These are phyloP conservation scores for Cladophialophora chaetospira DNA, from an alignment of 2,329 filamentous ascomycete genomes.

Conservation along the genomic window DNA sequence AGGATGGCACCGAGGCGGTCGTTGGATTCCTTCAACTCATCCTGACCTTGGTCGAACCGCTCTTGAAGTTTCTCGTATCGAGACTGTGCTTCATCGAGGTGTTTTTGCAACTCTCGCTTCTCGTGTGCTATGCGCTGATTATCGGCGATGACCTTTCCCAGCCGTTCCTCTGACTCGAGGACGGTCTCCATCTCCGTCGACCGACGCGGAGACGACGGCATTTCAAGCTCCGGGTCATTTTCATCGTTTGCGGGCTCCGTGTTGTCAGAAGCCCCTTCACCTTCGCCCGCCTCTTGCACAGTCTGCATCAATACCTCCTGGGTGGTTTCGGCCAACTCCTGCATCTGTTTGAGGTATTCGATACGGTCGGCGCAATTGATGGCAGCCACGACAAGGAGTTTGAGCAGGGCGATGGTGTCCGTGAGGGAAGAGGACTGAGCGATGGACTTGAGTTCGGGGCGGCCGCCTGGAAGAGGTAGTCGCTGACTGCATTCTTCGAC, in stretches of 20 bases:
- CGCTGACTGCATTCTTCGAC: slow-evolving; percentile 48
- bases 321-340: slow-evolving; percentile 45
- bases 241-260: slow-evolving; percentile 3
- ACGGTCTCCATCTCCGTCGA: slow-evolving; percentile 43
- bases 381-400: slow-evolving; percentile 64
- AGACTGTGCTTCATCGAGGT: slow-evolving; percentile 58
- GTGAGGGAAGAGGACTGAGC: slow-evolving; percentile 47
- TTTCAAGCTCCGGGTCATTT: slow-evolving; percentile 3
- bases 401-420: slow-evolving; percentile 58
- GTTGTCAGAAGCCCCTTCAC: slow-evolving; percentile 35
- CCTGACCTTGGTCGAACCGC: slow-evolving; percentile 50
- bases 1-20: slow-evolving; percentile 56
- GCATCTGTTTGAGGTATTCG: slow-evolving; percentile 56
- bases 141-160: slow-evolving; percentile 52
- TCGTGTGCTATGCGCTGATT: slow-evolving; percentile 61
- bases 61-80: slow-evolving; percentile 59
- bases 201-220: slow-evolving; percentile 18
- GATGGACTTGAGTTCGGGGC: slow-evolving; percentile 50
- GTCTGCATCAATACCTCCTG: slow-evolving; percentile 51
- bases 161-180: slow-evolving; percentile 51
- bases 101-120: slow-evolving; percentile 52
- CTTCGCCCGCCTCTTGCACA: slow-evolving; percentile 49
- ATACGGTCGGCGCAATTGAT: slow-evolving; percentile 60
- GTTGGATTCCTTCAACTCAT: slow-evolving; percentile 48
- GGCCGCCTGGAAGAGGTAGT: slow-evolving; percentile 45